Evolutionary conservation across 2,329 filamentous ascomycete genomes (phyloP).

Genomic region (Eurotiales sp.): DNA sequence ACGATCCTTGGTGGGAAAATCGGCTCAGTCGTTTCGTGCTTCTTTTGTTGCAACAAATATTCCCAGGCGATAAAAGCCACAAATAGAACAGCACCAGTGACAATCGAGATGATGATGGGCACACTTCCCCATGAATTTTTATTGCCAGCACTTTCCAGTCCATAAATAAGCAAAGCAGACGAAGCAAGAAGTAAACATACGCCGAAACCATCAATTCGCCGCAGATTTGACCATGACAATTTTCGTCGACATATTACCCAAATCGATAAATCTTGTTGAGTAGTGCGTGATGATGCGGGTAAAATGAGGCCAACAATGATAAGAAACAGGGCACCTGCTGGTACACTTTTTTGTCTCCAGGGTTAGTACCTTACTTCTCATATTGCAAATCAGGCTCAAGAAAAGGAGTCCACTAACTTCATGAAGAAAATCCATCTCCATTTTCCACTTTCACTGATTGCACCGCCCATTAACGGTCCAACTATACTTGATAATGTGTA

Average conservation of each 20-base stretch:
- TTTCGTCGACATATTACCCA: not conserved
- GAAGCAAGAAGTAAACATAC: constrained; percentile 20
- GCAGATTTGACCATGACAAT: constrained; percentile 8
- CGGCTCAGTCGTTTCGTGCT: constrained; percentile 25
- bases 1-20: constrained; percentile 35
- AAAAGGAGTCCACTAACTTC: constrained; percentile 11
- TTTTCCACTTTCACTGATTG: constrained; percentile 16
- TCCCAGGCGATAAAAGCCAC: constrained; percentile 24
- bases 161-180: constrained; percentile 17
- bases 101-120: constrained; percentile 13
- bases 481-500: constrained; percentile 16
- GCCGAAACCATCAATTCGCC: constrained; percentile 31
- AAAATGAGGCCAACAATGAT: not conserved
- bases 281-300: not conserved
- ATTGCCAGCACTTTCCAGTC: constrained; percentile 17
- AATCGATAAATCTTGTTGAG: not conserved
- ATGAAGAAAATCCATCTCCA: constrained; percentile 24
- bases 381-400: not conserved
- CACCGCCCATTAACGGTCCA: constrained; percentile 22
- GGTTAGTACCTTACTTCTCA: too few species aligned
- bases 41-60: constrained; percentile 18
- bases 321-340: not conserved
- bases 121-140: constrained; percentile 15
- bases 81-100: not conserved
- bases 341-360: not conserved